Percentiles rank a stretch among this genome's conserved stretches.
Evolutionary conservation across 345 rosid species (phyloP).

Genomic region (Eucalyptus albens): DNA sequence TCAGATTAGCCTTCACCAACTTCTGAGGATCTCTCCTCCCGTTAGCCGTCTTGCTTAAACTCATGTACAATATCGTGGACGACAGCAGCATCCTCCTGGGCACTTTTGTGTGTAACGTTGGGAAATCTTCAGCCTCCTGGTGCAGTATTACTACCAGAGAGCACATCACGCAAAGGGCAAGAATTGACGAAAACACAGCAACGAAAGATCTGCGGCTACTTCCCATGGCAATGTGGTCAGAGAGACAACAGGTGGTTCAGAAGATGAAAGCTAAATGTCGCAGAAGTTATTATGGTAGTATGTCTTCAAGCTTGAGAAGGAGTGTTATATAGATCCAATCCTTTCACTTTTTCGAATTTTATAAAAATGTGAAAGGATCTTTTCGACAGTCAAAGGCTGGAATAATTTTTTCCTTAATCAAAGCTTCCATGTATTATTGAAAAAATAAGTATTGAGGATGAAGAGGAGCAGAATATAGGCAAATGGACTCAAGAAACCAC

Average conservation of each 20-base stretch:
- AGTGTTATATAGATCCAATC: neutral
- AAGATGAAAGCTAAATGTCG: neutral
- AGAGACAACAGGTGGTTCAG: neutral
- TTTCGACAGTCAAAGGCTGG: neutral
- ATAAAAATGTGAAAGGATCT: neutral
- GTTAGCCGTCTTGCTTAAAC: conserved; percentile 1
- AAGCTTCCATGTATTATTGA: neutral
- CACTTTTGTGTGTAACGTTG: neutral
- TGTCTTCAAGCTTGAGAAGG: neutral
- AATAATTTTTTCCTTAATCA: neutral
- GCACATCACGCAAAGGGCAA: neutral
- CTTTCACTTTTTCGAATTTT: neutral
- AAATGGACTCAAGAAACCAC: neutral
- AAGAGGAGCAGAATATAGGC: neutral
- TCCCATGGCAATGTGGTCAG: neutral
- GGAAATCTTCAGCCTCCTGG: neutral
- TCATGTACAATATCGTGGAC: conserved; percentile 1
- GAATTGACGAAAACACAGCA: neutral
- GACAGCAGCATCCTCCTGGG: conserved; percentile 23
- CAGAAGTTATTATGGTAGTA: neutral
- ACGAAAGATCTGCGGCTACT: neutral
- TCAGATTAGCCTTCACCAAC: conserved; percentile 18
- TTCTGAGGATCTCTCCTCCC: conserved; percentile 9
- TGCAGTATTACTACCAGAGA: neutral
- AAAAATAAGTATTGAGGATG: neutral